Base-by-base conservation (phyloP, 2,329 filamentous ascomycete species). In the Diatrype stigma region DNA sequence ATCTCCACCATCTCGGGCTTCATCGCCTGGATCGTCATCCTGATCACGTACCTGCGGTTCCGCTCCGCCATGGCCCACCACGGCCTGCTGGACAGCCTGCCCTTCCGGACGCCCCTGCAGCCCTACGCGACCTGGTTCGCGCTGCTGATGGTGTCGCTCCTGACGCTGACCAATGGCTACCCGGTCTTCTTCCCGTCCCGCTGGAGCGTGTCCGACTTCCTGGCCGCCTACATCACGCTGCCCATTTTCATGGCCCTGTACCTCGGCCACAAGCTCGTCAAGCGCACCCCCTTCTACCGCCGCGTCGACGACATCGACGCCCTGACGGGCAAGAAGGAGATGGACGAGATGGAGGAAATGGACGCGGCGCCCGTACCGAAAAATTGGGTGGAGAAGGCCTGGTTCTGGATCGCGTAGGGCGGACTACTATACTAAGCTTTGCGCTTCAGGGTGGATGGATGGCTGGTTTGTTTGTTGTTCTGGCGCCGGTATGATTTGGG, bases 91-190 rank as follows among this genome's bases (percentile, higher is more conserved):
- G 61, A 75, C 21, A 67, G 65, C 2, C 68, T 82, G 3, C 81
- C 81, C 0, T 84, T 77, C 71, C 70, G 62, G 47, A 79, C 79
- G 0, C 69, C 70, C 0, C 63, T 76, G 12, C 80, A 84, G 64
- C 81, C 87, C 0, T 90, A 85, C 62, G 82, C 81, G 2, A 79
- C 86, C 0, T 89, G 77, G 61, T 69, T 79, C 49, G 76, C 78
- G 10, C 76, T 90, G 1, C 64, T 78, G 16, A 63, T 82, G 22
- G 78, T 90, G 48, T 64, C 67, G 3, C 69, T 89, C 23, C 73
- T 92, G n/a, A 81, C 78, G 1, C 68, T 92, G 3, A 85, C 89
- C 58, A 90, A 90, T 60, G 89, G 87, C 1, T 93, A 91, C 68
- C 79, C 84, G 34, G 80, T 87, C 14, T 92, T 93, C 65, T 86